Evolutionary conservation across 306 rosid species (phyloP), one percentile per base, ranked within the genome.

Genomic region (Cicer chorassanicum): DNA sequence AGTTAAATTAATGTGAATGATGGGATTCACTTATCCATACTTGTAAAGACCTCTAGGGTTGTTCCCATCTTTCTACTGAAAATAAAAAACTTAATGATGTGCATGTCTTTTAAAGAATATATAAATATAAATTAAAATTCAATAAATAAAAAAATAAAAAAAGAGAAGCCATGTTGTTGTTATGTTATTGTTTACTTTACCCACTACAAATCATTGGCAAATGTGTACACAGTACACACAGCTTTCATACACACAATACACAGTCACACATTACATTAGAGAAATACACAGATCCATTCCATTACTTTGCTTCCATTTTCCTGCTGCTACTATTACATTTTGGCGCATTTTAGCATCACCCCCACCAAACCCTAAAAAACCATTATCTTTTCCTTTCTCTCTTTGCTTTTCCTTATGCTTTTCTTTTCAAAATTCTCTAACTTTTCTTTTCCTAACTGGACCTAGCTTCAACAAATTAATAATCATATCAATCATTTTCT

Each of bases 291-390:
- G 85, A 80, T 85, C 89, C 81, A 73, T 79, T 67, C 6, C 57
- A 53, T 39, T 64, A 13, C 83, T 16, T 68, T 79, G 85, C 85
- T 79, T 43, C 54, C 71, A 65, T 45, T 65, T 40, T 40, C 6
- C 39, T 34, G 8, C 34, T n/a, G 7, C 72, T 56, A 80, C 83
- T 70, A 51, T 21, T 10, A 73, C 80, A 69, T 80, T 75, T 65
- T 45, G 49, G 85, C 72, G 87, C 93, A 88, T 84, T 83, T 71
- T 85, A 82, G 87, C 86, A 18, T 65, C 80, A 73, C 87, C 86
- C 79, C 93, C 71, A 74, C 85, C 87, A 67, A 85, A 75, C 72
- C 87, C 87, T 39, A 67, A 59, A 80, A 75, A 24, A 54, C 40
- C 82, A 75, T 60, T 72, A 72, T 84, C 84, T 40, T 63, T 60